Evolutionary conservation across 2,329 filamentous ascomycete species (phyloP), one percentile per base, ranked within the genome.

Genomic region (Colletotrichum spaethianum): DNA sequence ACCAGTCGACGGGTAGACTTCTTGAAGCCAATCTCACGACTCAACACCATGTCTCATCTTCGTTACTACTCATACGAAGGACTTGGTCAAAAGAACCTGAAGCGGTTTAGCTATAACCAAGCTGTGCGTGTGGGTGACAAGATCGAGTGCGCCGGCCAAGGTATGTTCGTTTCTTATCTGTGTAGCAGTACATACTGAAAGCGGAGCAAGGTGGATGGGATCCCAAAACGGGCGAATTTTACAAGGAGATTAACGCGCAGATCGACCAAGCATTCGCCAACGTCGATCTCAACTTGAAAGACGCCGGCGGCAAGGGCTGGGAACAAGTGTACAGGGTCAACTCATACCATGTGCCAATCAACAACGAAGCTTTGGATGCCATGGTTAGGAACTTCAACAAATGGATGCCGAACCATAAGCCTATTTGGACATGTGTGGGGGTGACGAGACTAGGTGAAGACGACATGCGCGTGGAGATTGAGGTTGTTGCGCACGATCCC

Each of bases 401-500:
- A 73, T 89, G 84, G 78, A 85, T 87, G 79, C 87, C 87, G 0
- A 76, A 86, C 40, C 87, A 90, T 74, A 76, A 84, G 70, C 88
- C 88, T 0, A 80, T 88, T 1, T 89, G 86, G 86, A 91, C 88
- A 0, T 82, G 79, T 68, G 79, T 91, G 18, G 88, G 86, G 0
- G 88, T 91, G 1, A 75, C 80, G 1, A 75, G 80, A 42, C 76
- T 91, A 8, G 88, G 81, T 0, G 78, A 82, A 67, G 82, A 84
- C 36, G 83, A 82, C 40, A 91, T 91, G 89, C 77, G 81, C 28
- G 83, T 91, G 3, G 89, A 91, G 80, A 87, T 91, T 77, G 89
- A 91, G 78, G 88, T 89, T 12, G 80, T 81, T 11, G 87, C 87
- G 1, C 79, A 86, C 78, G 83, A 83, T 70, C 76, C 75, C 0